Percentiles rank a stretch among this genome's conserved stretches.
Evolutionary conservation across 139 green algal species (phyloP).

Genomic region (Chlamydomonas eustigma): DNA sequence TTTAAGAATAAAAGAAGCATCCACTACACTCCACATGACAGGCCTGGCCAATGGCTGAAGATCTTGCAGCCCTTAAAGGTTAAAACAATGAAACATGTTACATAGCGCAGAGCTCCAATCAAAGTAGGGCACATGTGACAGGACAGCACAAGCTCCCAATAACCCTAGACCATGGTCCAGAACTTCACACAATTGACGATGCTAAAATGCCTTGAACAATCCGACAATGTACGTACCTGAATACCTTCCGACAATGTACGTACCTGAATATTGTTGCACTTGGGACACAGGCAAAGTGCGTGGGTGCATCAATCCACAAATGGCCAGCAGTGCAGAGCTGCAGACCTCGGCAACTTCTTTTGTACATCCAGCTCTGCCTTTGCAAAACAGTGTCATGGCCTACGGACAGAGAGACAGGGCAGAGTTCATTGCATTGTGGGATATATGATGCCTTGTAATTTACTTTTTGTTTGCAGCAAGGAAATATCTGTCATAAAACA

Average conservation of each 20-base stretch:
- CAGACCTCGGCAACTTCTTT: neutral
- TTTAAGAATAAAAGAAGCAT: no score
- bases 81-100: no score
- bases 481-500: neutral
- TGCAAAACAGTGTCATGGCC: neutral
- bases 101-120: no score
- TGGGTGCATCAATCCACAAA: neutral
- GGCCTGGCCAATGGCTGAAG: no score
- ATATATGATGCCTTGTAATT: neutral
- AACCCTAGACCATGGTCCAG: no score
- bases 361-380: neutral
- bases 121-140: no score
- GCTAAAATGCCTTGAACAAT: no score
- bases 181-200: no score
- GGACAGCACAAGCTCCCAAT: no score
- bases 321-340: neutral
- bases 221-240: neutral
- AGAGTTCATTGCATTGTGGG: neutral
- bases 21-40: no score
- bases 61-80: no score
- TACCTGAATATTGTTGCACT: neutral
- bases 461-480: neutral
- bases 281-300: neutral
- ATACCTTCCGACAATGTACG: neutral
- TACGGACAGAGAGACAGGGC: neutral